Conservation (phyloP, 805 yeast genomes). For the Teunomyces cretensis region DNA sequence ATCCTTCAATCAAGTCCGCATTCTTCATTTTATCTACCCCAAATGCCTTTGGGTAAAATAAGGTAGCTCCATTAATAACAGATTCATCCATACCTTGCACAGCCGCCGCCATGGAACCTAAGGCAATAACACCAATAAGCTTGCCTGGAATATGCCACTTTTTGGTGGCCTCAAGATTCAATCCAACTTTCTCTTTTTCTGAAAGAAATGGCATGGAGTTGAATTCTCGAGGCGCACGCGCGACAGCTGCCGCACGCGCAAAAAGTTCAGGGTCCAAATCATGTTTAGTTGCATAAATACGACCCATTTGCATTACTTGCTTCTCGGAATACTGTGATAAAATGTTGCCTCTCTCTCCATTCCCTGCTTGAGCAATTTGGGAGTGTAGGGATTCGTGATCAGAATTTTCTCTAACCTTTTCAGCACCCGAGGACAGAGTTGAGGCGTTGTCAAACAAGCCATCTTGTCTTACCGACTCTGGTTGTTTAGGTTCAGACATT, state of each 20-base stretch:
- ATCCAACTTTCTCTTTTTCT: constrained; percentile 46
- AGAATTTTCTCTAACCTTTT: constrained; percentile 12
- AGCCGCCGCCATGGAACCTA: constrained; percentile 68
- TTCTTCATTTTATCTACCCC: constrained; percentile 44
- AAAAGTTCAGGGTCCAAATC: constrained; percentile 58
- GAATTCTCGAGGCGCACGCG: constrained; percentile 56
- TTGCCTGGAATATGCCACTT: constrained; percentile 47
- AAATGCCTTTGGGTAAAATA: constrained; percentile 56
- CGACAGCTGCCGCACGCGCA: constrained; percentile 59
- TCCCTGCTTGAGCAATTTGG: constrained; percentile 17
- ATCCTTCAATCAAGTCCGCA: constrained; percentile 58
- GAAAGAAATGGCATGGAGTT: constrained; percentile 53
- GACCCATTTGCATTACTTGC: constrained; percentile 69
- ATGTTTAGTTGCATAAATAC: constrained; percentile 59
- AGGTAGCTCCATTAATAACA: constrained; percentile 65
- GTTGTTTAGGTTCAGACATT: not conserved
- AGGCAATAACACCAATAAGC: constrained; percentile 52
- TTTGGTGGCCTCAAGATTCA: constrained; percentile 47
- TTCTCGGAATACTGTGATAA: constrained; percentile 57
- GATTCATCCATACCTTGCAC: constrained; percentile 79
- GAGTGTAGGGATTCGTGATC: constrained; percentile 20
- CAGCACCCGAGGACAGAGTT: constrained; percentile 11
- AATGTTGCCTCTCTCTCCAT: constrained; percentile 41
- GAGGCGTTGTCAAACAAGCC: constrained; percentile 13
- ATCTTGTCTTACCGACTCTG: not conserved